Evolutionary conservation across 2,329 filamentous ascomycete species (phyloP).

Genomic region (Ceratocystis cacaofunesta): DNA sequence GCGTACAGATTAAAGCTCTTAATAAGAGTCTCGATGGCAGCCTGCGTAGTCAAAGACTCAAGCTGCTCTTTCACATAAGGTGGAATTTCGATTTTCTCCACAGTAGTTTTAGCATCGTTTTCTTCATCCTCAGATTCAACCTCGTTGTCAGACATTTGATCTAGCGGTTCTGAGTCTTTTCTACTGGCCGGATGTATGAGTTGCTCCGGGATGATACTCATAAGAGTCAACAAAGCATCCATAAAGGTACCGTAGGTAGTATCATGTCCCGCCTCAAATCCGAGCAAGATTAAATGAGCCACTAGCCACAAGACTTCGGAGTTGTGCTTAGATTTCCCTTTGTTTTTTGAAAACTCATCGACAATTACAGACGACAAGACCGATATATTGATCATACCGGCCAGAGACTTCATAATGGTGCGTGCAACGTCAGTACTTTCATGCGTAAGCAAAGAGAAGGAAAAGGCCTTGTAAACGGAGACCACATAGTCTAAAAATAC

Average conservation of each 20-base stretch:
- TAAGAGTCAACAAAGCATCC: neutral
- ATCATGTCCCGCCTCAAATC: constrained; percentile 23
- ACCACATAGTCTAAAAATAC: neutral
- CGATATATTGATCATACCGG: neutral
- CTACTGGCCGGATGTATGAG: neutral
- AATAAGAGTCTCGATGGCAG: constrained; percentile 7
- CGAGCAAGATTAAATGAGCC: constrained; percentile 49
- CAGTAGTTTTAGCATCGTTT: neutral
- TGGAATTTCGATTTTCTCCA: neutral
- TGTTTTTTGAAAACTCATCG: constrained; percentile 23
- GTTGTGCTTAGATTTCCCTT: constrained; percentile 22
- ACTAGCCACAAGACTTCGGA: constrained; percentile 47
- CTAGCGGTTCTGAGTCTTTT: neutral
- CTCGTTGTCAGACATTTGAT: neutral
- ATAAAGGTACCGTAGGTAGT: neutral
- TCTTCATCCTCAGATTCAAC: neutral
- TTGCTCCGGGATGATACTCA: neutral
- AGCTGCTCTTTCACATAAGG: constrained; percentile 5
- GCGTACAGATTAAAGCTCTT: constrained; percentile 9
- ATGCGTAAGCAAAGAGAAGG: constrained; percentile 27
- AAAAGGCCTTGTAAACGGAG: constrained; percentile 25
- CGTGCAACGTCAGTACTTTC: neutral
- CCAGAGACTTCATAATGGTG: neutral
- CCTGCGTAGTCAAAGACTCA: constrained; percentile 7
- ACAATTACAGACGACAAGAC: constrained; percentile 31